A percentile compares a stretch with the other conserved stretches of the same genome.
These are phyloP conservation scores for Malassezia japonica DNA, from an alignment of 1,284 basidiomycete genomes.

Conservation along the genomic window DNA sequence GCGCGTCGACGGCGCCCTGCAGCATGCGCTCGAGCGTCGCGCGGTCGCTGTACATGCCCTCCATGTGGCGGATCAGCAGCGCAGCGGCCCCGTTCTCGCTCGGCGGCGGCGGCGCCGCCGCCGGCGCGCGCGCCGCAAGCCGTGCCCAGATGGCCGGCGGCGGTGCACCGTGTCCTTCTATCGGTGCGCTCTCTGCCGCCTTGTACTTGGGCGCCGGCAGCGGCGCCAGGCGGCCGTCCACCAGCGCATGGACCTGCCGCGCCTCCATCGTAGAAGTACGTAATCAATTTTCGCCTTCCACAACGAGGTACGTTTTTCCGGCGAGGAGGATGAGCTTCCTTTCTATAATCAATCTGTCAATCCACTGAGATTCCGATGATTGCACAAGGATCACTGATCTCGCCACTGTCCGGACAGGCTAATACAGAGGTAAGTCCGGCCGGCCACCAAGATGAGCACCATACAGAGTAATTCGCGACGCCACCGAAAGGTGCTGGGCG, in stretches of 20 bases:
- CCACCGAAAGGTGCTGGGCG: constrained; percentile 21
- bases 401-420: neutral
- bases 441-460: constrained; percentile 12
- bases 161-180: neutral
- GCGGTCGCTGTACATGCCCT: neutral
- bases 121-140: neutral
- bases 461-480: constrained; percentile 3
- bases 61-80: constrained; percentile 3
- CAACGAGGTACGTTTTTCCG: too few species aligned
- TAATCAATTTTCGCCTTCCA: too few species aligned
- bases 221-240: neutral
- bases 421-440: constrained; percentile 2
- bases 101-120: neutral
- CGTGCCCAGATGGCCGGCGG: neutral
- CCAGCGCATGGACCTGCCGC: constrained; percentile 1
- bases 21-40: neutral
- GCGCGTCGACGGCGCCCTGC: neutral
- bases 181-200: neutral
- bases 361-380: constrained; percentile 18
- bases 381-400: constrained; percentile 8
- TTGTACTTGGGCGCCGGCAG: neutral
- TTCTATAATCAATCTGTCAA: constrained; percentile 18
- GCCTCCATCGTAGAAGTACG: constrained; percentile 1
- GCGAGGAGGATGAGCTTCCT: neutral
- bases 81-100: neutral